These are phyloP conservation scores for Debaryomyces fabryi DNA, from an alignment of 1,139 yeast species.

Conservation along the genomic window DNA sequence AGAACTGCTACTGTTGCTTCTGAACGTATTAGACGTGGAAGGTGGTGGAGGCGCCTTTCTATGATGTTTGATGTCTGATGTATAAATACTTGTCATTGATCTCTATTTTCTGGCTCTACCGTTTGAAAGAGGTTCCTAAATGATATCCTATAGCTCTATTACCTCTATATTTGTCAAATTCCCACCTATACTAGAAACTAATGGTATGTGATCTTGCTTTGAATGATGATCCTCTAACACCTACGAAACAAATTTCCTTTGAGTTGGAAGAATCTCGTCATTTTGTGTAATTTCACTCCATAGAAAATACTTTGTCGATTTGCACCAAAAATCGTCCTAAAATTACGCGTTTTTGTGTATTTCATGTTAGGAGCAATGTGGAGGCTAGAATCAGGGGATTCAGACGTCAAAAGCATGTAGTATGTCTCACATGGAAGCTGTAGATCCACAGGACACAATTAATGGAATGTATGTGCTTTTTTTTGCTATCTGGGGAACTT, in stretches of 20 bases:
- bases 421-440: background rate
- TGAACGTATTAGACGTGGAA: constrained; percentile 1
- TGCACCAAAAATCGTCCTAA: background rate
- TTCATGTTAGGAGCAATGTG: background rate
- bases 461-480: background rate
- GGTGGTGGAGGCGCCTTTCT: constrained; percentile 54
- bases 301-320: background rate
- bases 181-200: background rate
- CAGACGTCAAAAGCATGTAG: background rate
- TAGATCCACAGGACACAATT: background rate
- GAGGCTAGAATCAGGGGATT: background rate
- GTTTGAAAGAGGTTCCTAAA: background rate
- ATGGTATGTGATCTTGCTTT: background rate
- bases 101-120: background rate
- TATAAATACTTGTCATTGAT: constrained; percentile 50
- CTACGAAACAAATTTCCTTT: constrained; percentile 4
- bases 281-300: constrained; percentile 9
- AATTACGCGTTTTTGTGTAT: constrained; percentile 11
- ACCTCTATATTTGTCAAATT: constrained; percentile 2
- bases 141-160: background rate
- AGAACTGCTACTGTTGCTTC: constrained; percentile 10
- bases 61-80: constrained; percentile 48
- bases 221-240: background rate
- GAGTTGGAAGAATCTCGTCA: constrained; percentile 1
- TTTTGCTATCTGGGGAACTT: background rate